A percentile compares a stretch with the other conserved stretches of the same genome.
phyloP scores from a whole-genome alignment of 345 rosid species.

The Salix viminalis region DNA sequence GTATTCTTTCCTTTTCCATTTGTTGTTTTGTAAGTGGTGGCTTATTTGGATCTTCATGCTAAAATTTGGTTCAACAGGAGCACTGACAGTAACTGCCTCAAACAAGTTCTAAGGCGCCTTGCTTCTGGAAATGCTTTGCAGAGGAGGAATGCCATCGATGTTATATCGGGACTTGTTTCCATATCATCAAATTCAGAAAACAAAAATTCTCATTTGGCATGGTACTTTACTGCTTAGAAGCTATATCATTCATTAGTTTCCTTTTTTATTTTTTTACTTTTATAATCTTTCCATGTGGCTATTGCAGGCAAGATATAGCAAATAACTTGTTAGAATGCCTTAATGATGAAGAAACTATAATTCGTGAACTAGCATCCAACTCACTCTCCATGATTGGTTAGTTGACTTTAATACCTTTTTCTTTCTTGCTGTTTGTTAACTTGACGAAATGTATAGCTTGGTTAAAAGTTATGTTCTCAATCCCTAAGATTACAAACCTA shows the following conservation, averaged over 20 bases:
- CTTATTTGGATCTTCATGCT: not conserved
- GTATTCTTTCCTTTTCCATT: conserved; percentile 34
- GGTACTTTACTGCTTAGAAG: conserved; percentile 37
- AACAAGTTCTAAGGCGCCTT: conserved; percentile 65
- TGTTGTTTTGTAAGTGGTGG: not conserved
- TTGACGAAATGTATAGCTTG: too few relatives aligned
- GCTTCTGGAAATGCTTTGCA: conserved; percentile 56
- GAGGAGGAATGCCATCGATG: conserved; percentile 74
- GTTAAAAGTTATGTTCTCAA: too few relatives aligned
- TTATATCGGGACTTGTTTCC: conserved; percentile 53
- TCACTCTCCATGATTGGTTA: conserved; percentile 64
- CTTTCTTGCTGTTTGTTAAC: not conserved
- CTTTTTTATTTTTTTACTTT: conserved; percentile 8
- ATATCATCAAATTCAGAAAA: conserved; percentile 38
- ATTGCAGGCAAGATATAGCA: conserved; percentile 64
- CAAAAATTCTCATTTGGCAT: conserved; percentile 43
- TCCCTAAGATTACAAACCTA: too few relatives aligned
- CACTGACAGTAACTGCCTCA: conserved; percentile 48
- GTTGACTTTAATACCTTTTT: conserved; percentile 14
- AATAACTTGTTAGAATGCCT: conserved; percentile 56
- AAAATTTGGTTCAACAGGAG: conserved; percentile 43
- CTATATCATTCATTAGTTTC: conserved; percentile 12
- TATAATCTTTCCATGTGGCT: conserved; percentile 8
- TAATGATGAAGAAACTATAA: conserved; percentile 50
- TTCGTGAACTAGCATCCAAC: conserved; percentile 46